Percentiles rank a stretch among this genome's conserved stretches.
These are phyloP conservation scores for Aspergillus steynii DNA, from an alignment of 495 filamentous ascomycete genomes.

Conservation along the genomic window DNA sequence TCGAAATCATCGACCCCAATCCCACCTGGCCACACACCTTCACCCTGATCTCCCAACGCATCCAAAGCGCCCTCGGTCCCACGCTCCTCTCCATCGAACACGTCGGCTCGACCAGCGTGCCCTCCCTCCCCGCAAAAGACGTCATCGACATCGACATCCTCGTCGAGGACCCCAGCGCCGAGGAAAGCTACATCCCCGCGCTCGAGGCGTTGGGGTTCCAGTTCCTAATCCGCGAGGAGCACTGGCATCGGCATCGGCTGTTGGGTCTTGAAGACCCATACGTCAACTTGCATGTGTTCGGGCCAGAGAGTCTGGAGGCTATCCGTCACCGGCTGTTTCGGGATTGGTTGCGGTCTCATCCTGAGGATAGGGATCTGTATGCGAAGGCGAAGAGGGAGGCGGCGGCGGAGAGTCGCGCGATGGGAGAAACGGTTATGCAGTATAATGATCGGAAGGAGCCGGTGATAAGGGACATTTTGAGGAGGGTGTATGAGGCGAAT, in stretches of 20 bases:
- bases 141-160: slow-evolving; percentile 53
- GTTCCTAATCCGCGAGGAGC: slow-evolving; percentile 46
- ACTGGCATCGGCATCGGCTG: slow-evolving; percentile 50
- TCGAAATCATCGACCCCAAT: slow-evolving; percentile 43
- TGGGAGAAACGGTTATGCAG: slow-evolving; percentile 35
- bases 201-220: slow-evolving; percentile 45
- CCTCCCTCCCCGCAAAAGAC: slow-evolving; percentile 48
- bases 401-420: slow-evolving; percentile 24
- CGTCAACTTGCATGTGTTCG: slow-evolving; percentile 51
- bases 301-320: slow-evolving; percentile 40
- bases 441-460: slow-evolving; percentile 45
- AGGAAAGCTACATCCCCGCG: slow-evolving; percentile 42
- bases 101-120: slow-evolving; percentile 52
- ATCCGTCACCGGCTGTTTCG: slow-evolving; percentile 47
- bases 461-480: slow-evolving; percentile 40
- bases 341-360: slow-evolving; percentile 42
- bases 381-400: slow-evolving; percentile 38
- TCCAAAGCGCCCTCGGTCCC: slow-evolving; percentile 32
- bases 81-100: slow-evolving; percentile 34
- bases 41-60: slow-evolving; percentile 27
- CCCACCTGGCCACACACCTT: slow-evolving; percentile 43
- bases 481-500: slow-evolving; percentile 25
- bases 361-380: slow-evolving; percentile 41
- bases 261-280: slow-evolving; percentile 31
- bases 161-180: slow-evolving; percentile 34